Evolutionary conservation across 2,329 filamentous ascomycete genomes (phyloP), one percentile per base, ranked within the genome.

Genomic region (Venturia asperata): DNA sequence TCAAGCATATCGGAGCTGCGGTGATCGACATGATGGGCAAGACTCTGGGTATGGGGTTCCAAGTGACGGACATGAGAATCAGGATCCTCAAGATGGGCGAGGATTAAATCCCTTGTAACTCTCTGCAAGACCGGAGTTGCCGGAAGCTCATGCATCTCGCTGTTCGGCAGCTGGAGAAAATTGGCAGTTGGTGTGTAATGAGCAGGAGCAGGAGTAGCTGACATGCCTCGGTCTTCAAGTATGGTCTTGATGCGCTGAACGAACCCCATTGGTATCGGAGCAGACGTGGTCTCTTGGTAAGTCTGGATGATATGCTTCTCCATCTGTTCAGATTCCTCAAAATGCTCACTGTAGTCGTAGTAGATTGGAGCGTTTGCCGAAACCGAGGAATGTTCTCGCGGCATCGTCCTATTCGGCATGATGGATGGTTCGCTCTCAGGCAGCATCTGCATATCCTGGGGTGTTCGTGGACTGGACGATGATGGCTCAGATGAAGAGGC

Each of bases 401-500:
- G 24, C 37, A 45, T 42, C 19, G n/a, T 17, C n/a, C 61, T 52
- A 24, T n/a, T 66, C 45, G 39, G 37, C 41, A 42, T 55, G 30
- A 66, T 63, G 3, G 61, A 30, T 47, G 64, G 64, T 30, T 65
- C 39, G 42, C n/a, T 52, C 24, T 42, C 27, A n/a, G 34, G 74
- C 55, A 77, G 71, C 11, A 74, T 71, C 19, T 69, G 71, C 17
- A 71, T 68, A 66, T 78, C 74, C 61, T 73, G 74, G 0, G 79
- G 78, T 9, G 79, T 80, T 30, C 76, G 74, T 21, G 78, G 78
- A 7, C 71, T 71, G n/a, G 75, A 74, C 1, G 75, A 77, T 43
- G 76, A 73, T 55, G 76, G 73, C 66, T 80, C 78, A 1, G 78
- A 80, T 0, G 78, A 80, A 17, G 76, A 76, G 75, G 1, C 73